Percentiles rank a stretch among this genome's conserved stretches.
phyloP scores from a whole-genome alignment of 2,329 filamentous ascomycete genomes.

The Calonectria pseudoreteaudii region DNA sequence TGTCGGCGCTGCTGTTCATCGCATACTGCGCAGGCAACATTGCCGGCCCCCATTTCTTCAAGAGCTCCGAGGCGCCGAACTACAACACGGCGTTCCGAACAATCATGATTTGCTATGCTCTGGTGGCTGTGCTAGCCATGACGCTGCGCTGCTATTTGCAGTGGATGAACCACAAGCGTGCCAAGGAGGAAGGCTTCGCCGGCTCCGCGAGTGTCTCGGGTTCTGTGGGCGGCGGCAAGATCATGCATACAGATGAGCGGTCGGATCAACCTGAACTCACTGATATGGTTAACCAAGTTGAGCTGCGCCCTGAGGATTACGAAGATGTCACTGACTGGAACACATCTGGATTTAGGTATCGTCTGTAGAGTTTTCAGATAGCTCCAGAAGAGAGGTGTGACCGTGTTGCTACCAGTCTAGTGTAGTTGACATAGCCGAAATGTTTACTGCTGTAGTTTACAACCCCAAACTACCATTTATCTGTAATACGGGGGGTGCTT shows the following conservation, averaged over 20 bases:
- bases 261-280: not conserved
- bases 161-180: conserved; percentile 56
- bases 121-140: conserved; percentile 59
- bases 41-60: conserved; percentile 67
- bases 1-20: conserved; percentile 66
- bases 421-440: not conserved
- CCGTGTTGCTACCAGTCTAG: not conserved
- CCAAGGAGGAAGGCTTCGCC: conserved; percentile 56
- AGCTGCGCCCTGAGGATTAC: conserved; percentile 52
- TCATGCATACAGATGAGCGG: conserved; percentile 10
- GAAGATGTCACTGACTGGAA: conserved; percentile 73
- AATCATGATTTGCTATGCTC: conserved; percentile 67
- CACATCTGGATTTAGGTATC: conserved; percentile 69
- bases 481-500: conserved; percentile 9
- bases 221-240: conserved; percentile 45
- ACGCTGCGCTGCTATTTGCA: conserved; percentile 60
- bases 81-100: conserved; percentile 66
- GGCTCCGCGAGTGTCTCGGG: conserved; percentile 52
- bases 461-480: conserved; percentile 19
- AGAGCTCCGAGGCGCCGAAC: conserved; percentile 58
- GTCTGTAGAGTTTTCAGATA: conserved; percentile 49
- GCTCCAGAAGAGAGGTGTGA: not conserved
- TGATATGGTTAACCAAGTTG: conserved; percentile 4
- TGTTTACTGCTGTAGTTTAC: not conserved
- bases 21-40: conserved; percentile 69